Percentiles rank a stretch among this genome's conserved stretches.
Conservation (phyloP, 345 rosid species). For the Eucalyptus pumila region DNA sequence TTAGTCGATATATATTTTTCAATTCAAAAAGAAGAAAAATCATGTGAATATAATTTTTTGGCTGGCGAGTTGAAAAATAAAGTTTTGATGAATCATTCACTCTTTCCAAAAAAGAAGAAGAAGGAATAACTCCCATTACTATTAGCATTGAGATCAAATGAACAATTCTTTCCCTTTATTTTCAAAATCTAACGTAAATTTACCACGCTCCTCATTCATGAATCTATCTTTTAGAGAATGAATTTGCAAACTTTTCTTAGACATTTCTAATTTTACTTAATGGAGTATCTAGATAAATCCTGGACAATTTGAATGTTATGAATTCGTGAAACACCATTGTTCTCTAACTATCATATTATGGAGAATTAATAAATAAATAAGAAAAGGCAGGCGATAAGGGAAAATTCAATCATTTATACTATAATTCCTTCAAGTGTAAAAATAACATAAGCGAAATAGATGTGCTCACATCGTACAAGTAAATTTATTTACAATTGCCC, state of each 20-base stretch:
- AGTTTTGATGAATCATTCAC: background rate
- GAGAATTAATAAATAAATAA: too few species aligned
- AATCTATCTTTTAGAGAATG: too few species aligned
- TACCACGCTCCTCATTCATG: too few species aligned
- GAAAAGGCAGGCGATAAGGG: accelerated
- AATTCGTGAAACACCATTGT: background rate
- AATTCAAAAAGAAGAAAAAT: too few species aligned
- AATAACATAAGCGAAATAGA: background rate
- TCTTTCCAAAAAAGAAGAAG: background rate
- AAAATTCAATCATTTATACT: background rate
- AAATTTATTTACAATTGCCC: background rate
- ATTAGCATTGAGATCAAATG: background rate
- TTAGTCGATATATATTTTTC: too few species aligned
- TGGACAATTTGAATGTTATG: background rate
- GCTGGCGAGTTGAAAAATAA: background rate
- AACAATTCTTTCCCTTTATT: background rate
- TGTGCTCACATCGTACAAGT: background rate
- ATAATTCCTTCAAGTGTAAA: background rate
- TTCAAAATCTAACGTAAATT: background rate
- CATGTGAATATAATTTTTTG: background rate
- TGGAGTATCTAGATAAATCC: background rate
- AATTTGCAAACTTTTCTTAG: background rate
- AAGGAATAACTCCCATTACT: background rate
- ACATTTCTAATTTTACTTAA: background rate
- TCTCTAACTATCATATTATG: background rate